Percentiles rank a stretch among this genome's conserved stretches.
phyloP scores from a whole-genome alignment of 768 basidiomycete species.

The Suillus americanus region DNA sequence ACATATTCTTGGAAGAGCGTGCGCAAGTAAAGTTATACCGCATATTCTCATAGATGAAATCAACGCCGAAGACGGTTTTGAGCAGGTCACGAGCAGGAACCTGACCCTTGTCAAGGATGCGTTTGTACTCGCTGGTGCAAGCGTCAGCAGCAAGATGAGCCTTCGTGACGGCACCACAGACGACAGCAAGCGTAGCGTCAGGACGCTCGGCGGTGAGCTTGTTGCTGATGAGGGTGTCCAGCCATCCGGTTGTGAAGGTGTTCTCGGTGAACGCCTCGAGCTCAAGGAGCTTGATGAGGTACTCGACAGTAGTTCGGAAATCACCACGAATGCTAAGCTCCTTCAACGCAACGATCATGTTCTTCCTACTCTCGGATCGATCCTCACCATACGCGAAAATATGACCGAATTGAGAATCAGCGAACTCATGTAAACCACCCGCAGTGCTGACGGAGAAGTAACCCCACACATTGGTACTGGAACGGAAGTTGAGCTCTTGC shows the following conservation, averaged over 20 bases:
- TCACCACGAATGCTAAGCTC: slow-evolving; percentile 98
- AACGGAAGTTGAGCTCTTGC: slow-evolving; percentile 99
- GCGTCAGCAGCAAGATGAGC: slow-evolving; percentile 88
- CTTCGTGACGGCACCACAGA: slow-evolving; percentile 95
- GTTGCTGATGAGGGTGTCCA: slow-evolving; percentile 95
- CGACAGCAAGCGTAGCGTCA: slow-evolving; percentile 87
- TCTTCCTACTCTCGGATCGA: slow-evolving; percentile 92
- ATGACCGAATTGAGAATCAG: slow-evolving; percentile 99
- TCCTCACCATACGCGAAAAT: slow-evolving; percentile 99
- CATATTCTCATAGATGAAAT: slow-evolving; percentile 96
- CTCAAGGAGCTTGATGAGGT: slow-evolving; percentile 96
- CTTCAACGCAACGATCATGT: slow-evolving; percentile 99
- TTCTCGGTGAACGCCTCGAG: slow-evolving; percentile 96
- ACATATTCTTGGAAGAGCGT: slow-evolving; percentile 82
- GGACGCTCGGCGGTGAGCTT: slow-evolving; percentile 97
- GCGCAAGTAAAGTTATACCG: slow-evolving; percentile 96
- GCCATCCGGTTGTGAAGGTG: slow-evolving; percentile 97
- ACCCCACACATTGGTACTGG: slow-evolving; percentile 99
- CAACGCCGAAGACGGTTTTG: slow-evolving; percentile 94
- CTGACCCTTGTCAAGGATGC: slow-evolving; percentile 96
- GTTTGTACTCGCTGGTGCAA: slow-evolving; percentile 91
- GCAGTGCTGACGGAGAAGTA: slow-evolving; percentile 97
- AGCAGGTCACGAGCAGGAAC: slow-evolving; percentile 92
- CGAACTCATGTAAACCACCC: slow-evolving; percentile 97
- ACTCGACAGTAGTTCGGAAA: slow-evolving; percentile 98